Percentiles rank a stretch among this genome's conserved stretches.
Evolutionary conservation across 2,329 filamentous ascomycete species (phyloP).

Genomic region (Xylariaceae sp.): DNA sequence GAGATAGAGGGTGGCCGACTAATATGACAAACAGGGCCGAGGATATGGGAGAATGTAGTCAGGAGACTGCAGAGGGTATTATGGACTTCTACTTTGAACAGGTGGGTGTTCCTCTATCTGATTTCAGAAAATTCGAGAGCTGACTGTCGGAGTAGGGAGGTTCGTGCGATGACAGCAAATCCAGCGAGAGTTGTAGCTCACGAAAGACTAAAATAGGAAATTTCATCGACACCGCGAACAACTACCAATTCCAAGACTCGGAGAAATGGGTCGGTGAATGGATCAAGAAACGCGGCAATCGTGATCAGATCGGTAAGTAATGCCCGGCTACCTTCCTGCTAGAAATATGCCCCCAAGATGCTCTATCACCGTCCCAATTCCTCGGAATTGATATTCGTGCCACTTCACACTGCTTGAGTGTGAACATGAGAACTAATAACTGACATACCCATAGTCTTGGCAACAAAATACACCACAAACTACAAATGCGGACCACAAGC

Average conservation of each 20-base stretch:
- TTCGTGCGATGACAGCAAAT: slow-evolving; percentile 28
- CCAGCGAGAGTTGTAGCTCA: no score
- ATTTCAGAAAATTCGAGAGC: not conserved
- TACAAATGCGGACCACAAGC: slow-evolving; percentile 43
- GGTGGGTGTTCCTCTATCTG: not conserved
- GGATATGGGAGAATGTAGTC: not conserved
- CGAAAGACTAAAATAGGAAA: slow-evolving; percentile 62
- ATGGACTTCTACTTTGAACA: not conserved
- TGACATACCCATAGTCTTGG: slow-evolving; percentile 47
- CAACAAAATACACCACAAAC: slow-evolving; percentile 65
- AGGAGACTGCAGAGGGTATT: not conserved
- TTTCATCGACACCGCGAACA: slow-evolving; percentile 70
- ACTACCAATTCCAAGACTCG: slow-evolving; percentile 62
- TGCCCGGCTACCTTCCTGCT: no score
- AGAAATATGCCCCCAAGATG: no score
- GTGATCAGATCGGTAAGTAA: slow-evolving; percentile 59
- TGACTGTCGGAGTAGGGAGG: not conserved
- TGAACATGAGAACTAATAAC: not conserved
- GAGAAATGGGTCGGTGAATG: slow-evolving; percentile 68
- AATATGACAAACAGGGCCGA: no score
- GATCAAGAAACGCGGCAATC: slow-evolving; percentile 60
- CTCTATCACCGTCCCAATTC: no score
- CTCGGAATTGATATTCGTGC: no score
- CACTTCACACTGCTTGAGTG: no score
- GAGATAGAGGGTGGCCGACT: no score